Conservation (phyloP, 257 asterid genomes). For the Oldenlandia corymbosa region DNA sequence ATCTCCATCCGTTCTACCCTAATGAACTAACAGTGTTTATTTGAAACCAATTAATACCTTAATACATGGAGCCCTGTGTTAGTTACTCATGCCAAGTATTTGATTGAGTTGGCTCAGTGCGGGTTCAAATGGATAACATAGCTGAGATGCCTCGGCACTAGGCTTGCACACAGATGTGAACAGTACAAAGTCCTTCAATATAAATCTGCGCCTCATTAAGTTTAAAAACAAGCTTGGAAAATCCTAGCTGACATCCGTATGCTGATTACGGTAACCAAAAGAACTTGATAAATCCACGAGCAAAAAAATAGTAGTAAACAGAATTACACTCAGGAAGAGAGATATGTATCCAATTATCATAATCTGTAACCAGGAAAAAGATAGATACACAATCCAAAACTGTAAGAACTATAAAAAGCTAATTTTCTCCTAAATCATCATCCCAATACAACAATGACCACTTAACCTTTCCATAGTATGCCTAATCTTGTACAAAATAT, state of each 20-base stretch:
- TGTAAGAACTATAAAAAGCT: not conserved
- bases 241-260: not conserved
- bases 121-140: not conserved
- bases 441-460: not conserved
- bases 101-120: not conserved
- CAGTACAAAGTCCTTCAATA: not conserved
- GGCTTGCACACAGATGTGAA: not conserved
- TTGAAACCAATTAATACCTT: no score
- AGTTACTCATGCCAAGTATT: no score
- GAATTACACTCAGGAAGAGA: not conserved
- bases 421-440: not conserved
- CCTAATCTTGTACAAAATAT: slow-evolving; percentile 23
- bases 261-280: not conserved
- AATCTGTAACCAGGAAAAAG: not conserved
- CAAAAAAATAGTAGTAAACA: not conserved
- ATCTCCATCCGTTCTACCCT: no score
- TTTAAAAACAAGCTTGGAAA: not conserved
- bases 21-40: no score
- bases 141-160: not conserved
- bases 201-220: not conserved
- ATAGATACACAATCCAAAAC: not conserved
- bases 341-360: not conserved
- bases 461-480: not conserved
- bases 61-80: no score
- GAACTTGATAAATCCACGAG: not conserved